Conservation (phyloP, 306 rosid genomes). For the Prosopis cineraria region DNA sequence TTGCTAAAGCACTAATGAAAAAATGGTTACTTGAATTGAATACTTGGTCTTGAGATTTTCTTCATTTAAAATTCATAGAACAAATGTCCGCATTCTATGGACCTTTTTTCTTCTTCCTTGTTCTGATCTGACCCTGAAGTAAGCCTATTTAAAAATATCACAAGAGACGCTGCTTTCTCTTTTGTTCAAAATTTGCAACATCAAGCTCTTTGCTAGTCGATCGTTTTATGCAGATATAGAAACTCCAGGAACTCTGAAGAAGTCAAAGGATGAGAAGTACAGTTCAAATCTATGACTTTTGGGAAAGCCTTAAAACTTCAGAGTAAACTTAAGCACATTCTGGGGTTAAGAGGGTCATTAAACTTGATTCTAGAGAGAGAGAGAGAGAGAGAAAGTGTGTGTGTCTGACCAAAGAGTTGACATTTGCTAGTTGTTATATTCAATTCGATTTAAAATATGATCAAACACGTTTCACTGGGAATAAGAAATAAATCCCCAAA, state of each 20-base stretch:
- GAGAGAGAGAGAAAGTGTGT: too few species aligned
- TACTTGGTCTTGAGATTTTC: background rate
- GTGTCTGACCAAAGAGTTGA: background rate
- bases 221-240: background rate
- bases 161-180: background rate
- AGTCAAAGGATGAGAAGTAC: background rate
- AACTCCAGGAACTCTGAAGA: background rate
- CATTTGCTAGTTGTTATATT: conserved; percentile 1
- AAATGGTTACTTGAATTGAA: background rate
- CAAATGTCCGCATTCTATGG: background rate
- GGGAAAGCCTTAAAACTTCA: background rate
- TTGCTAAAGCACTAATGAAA: background rate
- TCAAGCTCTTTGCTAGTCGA: too few species aligned
- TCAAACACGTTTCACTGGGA: background rate
- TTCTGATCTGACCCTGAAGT: background rate
- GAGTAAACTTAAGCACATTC: background rate
- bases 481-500: background rate
- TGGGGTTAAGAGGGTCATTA: conserved; percentile 2
- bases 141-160: background rate
- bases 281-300: background rate
- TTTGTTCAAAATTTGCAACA: too few species aligned
- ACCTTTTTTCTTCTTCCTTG: background rate
- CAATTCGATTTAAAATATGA: background rate
- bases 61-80: background rate
- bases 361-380: conserved; percentile 31